Conservation (phyloP, 2,329 filamentous ascomycete genomes). For the Pseudocercospora eumusae region DNA sequence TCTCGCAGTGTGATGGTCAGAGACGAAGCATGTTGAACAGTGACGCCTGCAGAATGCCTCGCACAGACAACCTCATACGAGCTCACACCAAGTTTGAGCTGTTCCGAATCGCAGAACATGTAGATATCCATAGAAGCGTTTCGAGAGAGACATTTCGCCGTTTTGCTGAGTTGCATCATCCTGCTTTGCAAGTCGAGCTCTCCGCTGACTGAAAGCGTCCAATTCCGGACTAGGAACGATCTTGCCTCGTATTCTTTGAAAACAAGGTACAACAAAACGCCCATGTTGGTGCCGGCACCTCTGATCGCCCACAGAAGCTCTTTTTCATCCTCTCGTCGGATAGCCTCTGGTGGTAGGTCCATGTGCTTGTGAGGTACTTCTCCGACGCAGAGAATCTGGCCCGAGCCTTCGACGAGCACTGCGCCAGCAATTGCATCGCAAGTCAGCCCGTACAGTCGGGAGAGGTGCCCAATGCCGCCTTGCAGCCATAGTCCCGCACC, state of each 20-base stretch:
- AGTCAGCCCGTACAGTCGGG: constrained; percentile 55
- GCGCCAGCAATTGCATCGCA: constrained; percentile 61
- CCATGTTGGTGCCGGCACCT: constrained; percentile 62
- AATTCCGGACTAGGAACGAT: constrained; percentile 41
- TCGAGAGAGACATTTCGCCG: constrained; percentile 46
- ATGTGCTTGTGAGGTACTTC: constrained; percentile 50
- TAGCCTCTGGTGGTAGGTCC: constrained; percentile 42
- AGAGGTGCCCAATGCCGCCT: constrained; percentile 64
- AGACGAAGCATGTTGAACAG: neutral
- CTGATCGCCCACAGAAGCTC: constrained; percentile 60
- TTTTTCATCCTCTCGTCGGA: constrained; percentile 51
- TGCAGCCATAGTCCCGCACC: constrained; percentile 65
- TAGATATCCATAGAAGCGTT: constrained; percentile 58
- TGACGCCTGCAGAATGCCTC: neutral
- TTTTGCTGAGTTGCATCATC: constrained; percentile 45
- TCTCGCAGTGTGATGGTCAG: neutral
- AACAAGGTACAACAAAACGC: constrained; percentile 57
- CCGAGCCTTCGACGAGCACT: constrained; percentile 55
- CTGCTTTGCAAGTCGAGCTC: constrained; percentile 38
- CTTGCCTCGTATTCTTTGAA: constrained; percentile 53
- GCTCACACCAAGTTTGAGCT: constrained; percentile 56
- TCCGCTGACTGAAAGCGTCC: constrained; percentile 35
- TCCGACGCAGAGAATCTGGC: constrained; percentile 55
- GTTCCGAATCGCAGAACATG: constrained; percentile 53
- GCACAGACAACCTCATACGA: constrained; percentile 45